Evolutionary conservation across 768 basidiomycete species (phyloP).

Genomic region (Lanmaoa rubissima): DNA sequence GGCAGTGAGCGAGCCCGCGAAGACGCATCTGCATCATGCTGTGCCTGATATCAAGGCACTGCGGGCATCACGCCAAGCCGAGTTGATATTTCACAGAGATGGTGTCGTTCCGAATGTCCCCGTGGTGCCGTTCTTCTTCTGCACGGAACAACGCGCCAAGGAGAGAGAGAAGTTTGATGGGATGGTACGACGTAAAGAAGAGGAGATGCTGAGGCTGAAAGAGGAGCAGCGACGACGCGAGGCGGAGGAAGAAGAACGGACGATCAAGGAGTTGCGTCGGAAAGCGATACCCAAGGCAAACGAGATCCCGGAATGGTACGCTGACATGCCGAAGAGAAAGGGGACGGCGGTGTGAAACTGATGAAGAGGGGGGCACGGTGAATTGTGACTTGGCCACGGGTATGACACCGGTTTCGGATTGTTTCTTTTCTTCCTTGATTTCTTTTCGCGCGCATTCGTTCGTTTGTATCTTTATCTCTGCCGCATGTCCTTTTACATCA

Average conservation of each 20-base stretch:
- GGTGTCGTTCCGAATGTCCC: conserved; percentile 41
- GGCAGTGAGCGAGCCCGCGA: conserved; percentile 26
- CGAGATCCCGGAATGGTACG: conserved; percentile 77
- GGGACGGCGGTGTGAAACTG: conserved; percentile 21
- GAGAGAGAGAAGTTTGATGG: conserved; percentile 67
- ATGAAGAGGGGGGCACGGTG: neutral
- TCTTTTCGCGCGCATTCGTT: neutral
- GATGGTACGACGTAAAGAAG: conserved; percentile 53
- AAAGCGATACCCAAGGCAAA: conserved; percentile 66
- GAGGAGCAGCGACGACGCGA: conserved; percentile 47
- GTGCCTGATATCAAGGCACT: conserved; percentile 56
- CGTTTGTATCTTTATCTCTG: conserved; percentile 15
- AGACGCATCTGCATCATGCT: conserved; percentile 17
- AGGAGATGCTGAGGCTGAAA: conserved; percentile 44
- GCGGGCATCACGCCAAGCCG: conserved; percentile 45
- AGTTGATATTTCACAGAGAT: conserved; percentile 43
- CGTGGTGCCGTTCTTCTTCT: conserved; percentile 40
- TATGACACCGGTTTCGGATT: neutral
- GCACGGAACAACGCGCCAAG: conserved; percentile 54
- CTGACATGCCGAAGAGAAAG: conserved; percentile 59
- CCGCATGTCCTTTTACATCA: conserved; percentile 19
- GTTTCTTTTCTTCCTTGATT: conserved; percentile 8
- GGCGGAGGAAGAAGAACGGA: conserved; percentile 57
- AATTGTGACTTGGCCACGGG: conserved; percentile 13
- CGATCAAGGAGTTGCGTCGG: conserved; percentile 59